Evolutionary conservation across 2,329 filamentous ascomycete genomes (phyloP), one percentile per base, ranked within the genome.

Genomic region (Claviceps pazoutovae): DNA sequence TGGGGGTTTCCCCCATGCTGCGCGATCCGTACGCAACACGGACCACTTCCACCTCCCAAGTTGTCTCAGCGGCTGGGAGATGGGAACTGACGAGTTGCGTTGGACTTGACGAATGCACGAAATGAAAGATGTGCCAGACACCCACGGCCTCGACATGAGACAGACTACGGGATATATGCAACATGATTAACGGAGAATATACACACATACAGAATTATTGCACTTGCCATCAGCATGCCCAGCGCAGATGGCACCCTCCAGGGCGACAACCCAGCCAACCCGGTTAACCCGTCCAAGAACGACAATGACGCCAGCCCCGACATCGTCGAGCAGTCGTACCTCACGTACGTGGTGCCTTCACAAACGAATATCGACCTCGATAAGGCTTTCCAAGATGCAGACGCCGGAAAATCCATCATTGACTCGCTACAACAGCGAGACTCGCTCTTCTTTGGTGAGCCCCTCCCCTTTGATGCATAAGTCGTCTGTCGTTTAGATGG

Each of bases 381-480:
- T 53, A 68, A 77, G 23, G 67, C 68, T 2, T 72, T 83, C 51
- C 68, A 66, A 50, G 64, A 69, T 44, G 64, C 66, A 4, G 65
- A 69, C 11, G 69, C 67, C 56, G 71, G 68, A 51, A 68, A 70
- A 56, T 69, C 68, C 58, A 68, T 71, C 55, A 72, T 84, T 43
- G 74, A 79, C 49, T 75, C 75, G 17, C 74, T 88, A 60, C 68
- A 77, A 44, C 76, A 80, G 59, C 75, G 85, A 57, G 74, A 83
- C 41, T 74, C 75, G 51, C 70, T 90, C 41, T 84, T 86, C 62
- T 88, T 89, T 62, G 86, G 86, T 88, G 72, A 58, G 77, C 8
- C 13, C n/a, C 6, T 11, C 19, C 19, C 19, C 19, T 19, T 34
- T 23, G 30, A 34, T 34, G 30, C 30, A 34, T 34, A 34, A 34